A percentile compares a stretch with the other conserved stretches of the same genome.
Conservation (phyloP, 345 rosid genomes). For the Erucastrum elatum region DNA sequence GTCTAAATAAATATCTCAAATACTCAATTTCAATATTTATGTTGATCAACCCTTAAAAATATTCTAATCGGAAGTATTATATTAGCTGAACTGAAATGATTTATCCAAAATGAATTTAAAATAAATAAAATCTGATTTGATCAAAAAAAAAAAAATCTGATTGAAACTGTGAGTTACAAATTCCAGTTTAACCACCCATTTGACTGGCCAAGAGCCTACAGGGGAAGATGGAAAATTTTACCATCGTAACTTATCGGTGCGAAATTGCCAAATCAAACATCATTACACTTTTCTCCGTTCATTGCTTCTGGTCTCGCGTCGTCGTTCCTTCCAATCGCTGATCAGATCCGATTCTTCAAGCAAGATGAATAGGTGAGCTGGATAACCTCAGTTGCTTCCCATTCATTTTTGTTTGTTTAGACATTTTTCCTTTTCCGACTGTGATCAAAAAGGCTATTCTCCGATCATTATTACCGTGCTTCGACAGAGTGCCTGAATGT, state of each 20-base stretch:
- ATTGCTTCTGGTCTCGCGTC: not conserved
- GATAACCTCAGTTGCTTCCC: not conserved
- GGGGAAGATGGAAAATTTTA: not conserved
- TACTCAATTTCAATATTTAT: no score
- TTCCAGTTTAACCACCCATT: not conserved
- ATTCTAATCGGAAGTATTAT: no score
- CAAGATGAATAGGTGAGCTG: not conserved
- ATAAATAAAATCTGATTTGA: no score
- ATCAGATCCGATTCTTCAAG: not conserved
- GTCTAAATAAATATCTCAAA: no score
- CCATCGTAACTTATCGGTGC: slow-evolving; percentile 15
- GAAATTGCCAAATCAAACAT: slow-evolving; percentile 36
- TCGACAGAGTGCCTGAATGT: not conserved
- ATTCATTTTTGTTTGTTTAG: not conserved
- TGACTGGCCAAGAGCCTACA: slow-evolving; percentile 3
- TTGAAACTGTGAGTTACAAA: not conserved
- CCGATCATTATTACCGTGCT: not conserved
- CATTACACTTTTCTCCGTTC: slow-evolving; percentile 45
- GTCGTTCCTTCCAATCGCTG: not conserved
- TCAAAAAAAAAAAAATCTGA: no score
- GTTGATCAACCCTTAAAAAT: no score
- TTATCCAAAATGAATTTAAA: no score
- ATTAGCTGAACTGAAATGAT: no score
- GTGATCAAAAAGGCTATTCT: not conserved
- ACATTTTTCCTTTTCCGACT: not conserved